phyloP scores from a whole-genome alignment of 176 grass and related monocot genomes.

The Cymbopogon citratus region DNA sequence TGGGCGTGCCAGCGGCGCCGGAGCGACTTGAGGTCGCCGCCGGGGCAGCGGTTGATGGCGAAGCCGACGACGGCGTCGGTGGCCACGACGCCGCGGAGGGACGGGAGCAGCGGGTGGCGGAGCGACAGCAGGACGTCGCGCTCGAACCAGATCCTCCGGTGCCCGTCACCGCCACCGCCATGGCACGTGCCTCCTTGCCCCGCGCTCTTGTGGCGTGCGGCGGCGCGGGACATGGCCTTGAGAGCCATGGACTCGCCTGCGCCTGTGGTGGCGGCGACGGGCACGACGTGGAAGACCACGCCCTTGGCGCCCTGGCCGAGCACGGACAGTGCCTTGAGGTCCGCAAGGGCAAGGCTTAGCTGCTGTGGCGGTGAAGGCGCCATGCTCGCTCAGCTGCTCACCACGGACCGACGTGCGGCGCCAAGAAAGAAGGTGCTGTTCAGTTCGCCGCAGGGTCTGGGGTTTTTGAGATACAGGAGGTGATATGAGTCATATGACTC shows the following conservation, averaged over 20 bases:
- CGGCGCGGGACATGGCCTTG: conserved; percentile 58
- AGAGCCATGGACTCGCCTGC: conserved; percentile 47
- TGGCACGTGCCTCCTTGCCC: neutral
- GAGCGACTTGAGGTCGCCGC: conserved; percentile 66
- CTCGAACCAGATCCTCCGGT: conserved; percentile 78
- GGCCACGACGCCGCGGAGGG: conserved; percentile 63
- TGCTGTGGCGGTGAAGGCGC: conserved; percentile 8
- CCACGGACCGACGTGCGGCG: neutral
- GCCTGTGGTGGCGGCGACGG: neutral
- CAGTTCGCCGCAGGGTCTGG: neutral
- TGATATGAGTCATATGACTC: no score
- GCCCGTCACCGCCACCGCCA: conserved; percentile 11
- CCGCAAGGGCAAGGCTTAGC: conserved; percentile 28
- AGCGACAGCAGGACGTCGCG: conserved; percentile 52
- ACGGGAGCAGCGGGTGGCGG: conserved; percentile 57
- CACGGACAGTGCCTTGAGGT: conserved; percentile 57
- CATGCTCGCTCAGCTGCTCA: neutral
- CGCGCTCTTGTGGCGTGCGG: conserved; percentile 30
- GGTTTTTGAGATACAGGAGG: neutral
- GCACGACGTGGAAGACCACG: conserved; percentile 64
- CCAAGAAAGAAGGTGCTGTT: neutral
- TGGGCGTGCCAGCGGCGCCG: conserved; percentile 36
- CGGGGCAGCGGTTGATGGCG: conserved; percentile 57
- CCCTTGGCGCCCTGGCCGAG: conserved; percentile 67
- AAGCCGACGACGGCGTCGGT: conserved; percentile 70